Percentiles rank a stretch among this genome's conserved stretches.
phyloP scores from a whole-genome alignment of 2,329 filamentous ascomycete species.

The Phyllosticta ampelicida region DNA sequence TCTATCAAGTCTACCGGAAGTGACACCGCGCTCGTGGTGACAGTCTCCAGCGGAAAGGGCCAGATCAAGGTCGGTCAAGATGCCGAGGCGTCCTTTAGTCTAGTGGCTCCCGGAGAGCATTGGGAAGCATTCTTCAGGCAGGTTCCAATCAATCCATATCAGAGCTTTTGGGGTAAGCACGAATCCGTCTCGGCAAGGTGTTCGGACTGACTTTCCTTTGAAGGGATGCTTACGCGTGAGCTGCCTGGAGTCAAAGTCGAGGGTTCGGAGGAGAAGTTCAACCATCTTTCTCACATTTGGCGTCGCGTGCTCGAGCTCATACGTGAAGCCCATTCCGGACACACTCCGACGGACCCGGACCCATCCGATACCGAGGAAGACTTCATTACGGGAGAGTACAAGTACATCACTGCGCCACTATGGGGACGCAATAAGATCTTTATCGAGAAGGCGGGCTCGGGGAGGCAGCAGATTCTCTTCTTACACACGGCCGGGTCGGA shows the following conservation, averaged over 20 bases:
- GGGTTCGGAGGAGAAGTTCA: conserved; percentile 37
- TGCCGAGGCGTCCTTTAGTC: conserved; percentile 27
- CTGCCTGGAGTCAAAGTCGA: conserved; percentile 35
- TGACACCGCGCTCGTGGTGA: conserved; percentile 24
- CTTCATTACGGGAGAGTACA: conserved; percentile 37
- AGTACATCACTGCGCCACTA: conserved; percentile 35
- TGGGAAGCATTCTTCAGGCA: conserved; percentile 37
- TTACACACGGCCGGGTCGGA: conserved; percentile 39
- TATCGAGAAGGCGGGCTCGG: conserved; percentile 38
- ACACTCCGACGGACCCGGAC: conserved; percentile 25
- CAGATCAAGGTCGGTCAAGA: conserved; percentile 19
- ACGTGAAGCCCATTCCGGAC: conserved; percentile 38
- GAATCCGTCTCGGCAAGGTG: background rate
- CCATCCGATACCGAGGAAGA: conserved; percentile 18
- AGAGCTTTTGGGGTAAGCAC: conserved; percentile 35
- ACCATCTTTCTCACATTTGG: conserved; percentile 38
- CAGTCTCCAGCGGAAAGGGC: conserved; percentile 21
- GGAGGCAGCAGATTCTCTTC: conserved; percentile 36
- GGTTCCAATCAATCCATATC: conserved; percentile 32
- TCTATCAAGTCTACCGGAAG: conserved; percentile 26
- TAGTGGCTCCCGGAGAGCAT: conserved; percentile 34
- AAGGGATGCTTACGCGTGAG: conserved; percentile 30
- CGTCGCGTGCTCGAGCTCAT: conserved; percentile 38
- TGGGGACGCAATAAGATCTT: conserved; percentile 42
- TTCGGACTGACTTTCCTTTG: conserved; percentile 19